Evolutionary conservation across 2,329 filamentous ascomycete species (phyloP).

Genomic region (Penicillium aurantiogriseum): DNA sequence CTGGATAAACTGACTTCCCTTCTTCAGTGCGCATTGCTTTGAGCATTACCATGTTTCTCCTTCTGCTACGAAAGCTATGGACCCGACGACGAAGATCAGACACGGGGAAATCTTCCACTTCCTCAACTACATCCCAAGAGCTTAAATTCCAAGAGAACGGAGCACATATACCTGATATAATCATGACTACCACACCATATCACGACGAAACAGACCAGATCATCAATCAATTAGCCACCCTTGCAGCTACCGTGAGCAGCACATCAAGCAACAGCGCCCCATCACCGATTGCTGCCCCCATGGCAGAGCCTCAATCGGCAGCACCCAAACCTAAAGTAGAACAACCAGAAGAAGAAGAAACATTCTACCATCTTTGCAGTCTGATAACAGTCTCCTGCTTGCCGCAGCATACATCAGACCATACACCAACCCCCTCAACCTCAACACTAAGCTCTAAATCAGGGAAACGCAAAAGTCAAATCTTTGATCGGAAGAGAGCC

Average conservation of each 20-base stretch:
- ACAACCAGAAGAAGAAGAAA: slow-evolving; percentile 17
- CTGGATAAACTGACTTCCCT: neutral
- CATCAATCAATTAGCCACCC: slow-evolving; percentile 12
- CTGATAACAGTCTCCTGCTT: slow-evolving; percentile 21
- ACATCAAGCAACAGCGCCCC: neutral
- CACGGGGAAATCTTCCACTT: neutral
- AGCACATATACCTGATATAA: neutral
- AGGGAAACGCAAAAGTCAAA: neutral
- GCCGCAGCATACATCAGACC: slow-evolving; percentile 4
- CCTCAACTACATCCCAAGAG: neutral
- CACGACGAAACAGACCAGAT: slow-evolving; percentile 12
- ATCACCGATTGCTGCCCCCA: neutral
- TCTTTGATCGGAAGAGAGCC: slow-evolving; percentile 16
- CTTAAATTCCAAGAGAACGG: neutral
- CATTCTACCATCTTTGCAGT: slow-evolving; percentile 22
- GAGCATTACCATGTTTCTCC: neutral
- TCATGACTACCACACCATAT: neutral
- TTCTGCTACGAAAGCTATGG: slow-evolving; percentile 6
- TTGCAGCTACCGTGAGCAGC: slow-evolving; percentile 13
- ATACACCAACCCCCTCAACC: neutral
- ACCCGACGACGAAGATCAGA: neutral
- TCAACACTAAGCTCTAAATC: slow-evolving; percentile 2
- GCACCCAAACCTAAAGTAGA: neutral
- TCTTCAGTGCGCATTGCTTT: neutral
- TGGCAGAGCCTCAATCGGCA: neutral